phyloP scores from a whole-genome alignment of 306 rosid genomes.

The Trifolium repens region DNA sequence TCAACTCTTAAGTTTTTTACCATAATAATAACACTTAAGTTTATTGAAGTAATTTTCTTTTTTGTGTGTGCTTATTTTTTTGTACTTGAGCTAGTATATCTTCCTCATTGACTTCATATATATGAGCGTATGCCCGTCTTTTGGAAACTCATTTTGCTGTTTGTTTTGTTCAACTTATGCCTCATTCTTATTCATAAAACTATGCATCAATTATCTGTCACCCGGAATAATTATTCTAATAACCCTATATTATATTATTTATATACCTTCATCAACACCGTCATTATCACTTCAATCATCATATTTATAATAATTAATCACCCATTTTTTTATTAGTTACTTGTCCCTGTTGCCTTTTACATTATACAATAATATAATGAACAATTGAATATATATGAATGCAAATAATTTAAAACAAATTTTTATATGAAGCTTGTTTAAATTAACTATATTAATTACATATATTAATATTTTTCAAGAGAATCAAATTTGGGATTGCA shows the following conservation, averaged over 20 bases:
- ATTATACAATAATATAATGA: neutral
- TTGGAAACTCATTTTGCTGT: slow-evolving; percentile 1
- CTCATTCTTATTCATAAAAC: slow-evolving; percentile 38
- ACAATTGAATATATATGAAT: slow-evolving; percentile 20
- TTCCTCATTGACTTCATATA: slow-evolving; percentile 8
- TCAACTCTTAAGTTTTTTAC: too few relatives aligned
- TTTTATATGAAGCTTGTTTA: slow-evolving; percentile 21
- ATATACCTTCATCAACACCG: slow-evolving; percentile 46
- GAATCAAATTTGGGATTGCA: slow-evolving; percentile 55
- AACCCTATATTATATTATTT: slow-evolving; percentile 29
- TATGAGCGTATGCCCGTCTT: neutral
- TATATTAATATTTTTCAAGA: slow-evolving; percentile 21
- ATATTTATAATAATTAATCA: slow-evolving; percentile 42
- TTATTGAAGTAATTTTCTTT: neutral
- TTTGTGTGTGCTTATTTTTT: neutral
- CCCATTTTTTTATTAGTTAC: slow-evolving; percentile 34
- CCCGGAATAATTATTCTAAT: slow-evolving; percentile 53
- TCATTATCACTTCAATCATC: slow-evolving; percentile 61
- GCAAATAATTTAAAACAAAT: slow-evolving; percentile 45
- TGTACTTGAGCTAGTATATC: neutral
- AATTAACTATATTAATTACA: neutral
- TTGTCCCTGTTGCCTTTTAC: slow-evolving; percentile 28
- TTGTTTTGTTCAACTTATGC: slow-evolving; percentile 38
- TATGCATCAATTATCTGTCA: slow-evolving; percentile 50
- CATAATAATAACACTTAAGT: neutral